Conservation (phyloP, 176 grass and related monocot genomes). For the Musa troglodytarum region DNA sequence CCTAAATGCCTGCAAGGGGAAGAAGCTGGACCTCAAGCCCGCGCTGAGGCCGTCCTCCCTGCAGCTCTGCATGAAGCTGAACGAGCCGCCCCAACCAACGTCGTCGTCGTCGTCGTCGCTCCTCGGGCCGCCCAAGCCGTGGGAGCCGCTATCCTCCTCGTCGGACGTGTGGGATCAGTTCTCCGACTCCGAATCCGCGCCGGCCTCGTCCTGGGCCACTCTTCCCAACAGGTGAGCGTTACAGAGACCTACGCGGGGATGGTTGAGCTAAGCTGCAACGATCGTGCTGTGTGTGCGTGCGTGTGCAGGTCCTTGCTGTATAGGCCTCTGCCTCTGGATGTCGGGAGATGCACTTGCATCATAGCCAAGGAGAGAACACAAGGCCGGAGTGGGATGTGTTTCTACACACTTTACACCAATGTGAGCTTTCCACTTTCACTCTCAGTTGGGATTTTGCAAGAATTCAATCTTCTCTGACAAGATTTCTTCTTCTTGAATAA, state of each 20-base stretch:
- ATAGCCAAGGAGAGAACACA: constrained; percentile 52
- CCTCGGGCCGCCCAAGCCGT: constrained; percentile 10
- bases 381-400: constrained; percentile 41
- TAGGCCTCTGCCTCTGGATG: constrained; percentile 69
- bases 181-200: constrained; percentile 72
- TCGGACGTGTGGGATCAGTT: constrained; percentile 78
- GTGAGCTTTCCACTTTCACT: constrained; percentile 29
- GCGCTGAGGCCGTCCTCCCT: constrained; percentile 53
- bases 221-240: constrained; percentile 59
- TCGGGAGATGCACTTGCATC: constrained; percentile 84
- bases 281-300: neutral
- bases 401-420: constrained; percentile 89
- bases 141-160: constrained; percentile 39
- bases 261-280: too few species aligned
- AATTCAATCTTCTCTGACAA: neutral
- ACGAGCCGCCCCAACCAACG: neutral
- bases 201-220: constrained; percentile 79
- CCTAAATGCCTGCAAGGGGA: neutral
- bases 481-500: too few species aligned
- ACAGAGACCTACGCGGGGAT: too few species aligned
- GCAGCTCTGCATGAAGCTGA: constrained; percentile 60
- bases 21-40: neutral
- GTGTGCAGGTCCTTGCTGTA: constrained; percentile 61
- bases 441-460: neutral
- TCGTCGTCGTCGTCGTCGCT: constrained; percentile 10